phyloP scores from a whole-genome alignment of 257 asterid genomes.

The Cynanchum wilfordii region DNA sequence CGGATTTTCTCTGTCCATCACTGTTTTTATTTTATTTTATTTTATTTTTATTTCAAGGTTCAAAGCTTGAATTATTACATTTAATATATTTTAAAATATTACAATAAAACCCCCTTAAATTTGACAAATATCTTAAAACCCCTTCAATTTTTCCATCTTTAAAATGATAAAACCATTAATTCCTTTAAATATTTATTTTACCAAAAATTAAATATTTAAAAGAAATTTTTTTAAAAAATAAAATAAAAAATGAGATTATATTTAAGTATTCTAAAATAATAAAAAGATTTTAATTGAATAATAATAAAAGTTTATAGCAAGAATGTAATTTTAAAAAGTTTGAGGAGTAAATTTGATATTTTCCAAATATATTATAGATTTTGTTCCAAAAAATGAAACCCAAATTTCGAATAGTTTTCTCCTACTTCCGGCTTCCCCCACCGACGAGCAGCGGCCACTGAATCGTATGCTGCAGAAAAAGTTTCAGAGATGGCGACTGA shows the following conservation, averaged over 20 bases:
- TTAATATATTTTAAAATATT: background rate
- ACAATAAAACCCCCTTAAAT: background rate
- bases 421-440: background rate
- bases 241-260: too few relatives aligned
- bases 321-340: too few relatives aligned
- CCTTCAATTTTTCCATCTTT: background rate
- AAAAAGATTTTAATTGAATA: too few relatives aligned
- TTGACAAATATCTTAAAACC: background rate
- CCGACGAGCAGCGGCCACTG: background rate
- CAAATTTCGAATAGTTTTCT: background rate
- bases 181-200: too few relatives aligned
- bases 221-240: too few relatives aligned
- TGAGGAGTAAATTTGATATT: background rate
- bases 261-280: too few relatives aligned
- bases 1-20: background rate
- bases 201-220: too few relatives aligned
- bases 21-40: background rate
- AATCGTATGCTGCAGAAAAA: background rate
- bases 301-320: too few relatives aligned
- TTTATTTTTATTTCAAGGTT: background rate
- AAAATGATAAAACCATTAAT: too few relatives aligned
- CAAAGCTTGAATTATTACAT: background rate
- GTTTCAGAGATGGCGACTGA: slow-evolving; percentile 70
- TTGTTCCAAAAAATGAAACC: background rate
- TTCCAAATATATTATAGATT: too few relatives aligned